These are phyloP conservation scores for Hypoxylon sp. DNA, from an alignment of 2,329 filamentous ascomycete species.

Conservation along the genomic window DNA sequence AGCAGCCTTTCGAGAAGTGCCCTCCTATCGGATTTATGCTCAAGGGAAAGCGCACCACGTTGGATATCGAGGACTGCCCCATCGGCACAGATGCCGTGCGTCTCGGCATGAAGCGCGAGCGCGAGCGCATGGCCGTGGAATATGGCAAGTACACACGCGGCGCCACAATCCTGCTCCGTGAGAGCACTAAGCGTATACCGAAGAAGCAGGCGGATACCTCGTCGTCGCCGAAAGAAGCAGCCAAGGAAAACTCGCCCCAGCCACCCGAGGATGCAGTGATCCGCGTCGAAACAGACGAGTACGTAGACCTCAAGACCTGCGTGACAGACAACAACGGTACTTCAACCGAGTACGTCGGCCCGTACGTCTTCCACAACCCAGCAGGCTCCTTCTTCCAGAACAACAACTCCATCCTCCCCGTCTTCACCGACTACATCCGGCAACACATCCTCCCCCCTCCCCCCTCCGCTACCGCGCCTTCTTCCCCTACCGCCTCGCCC, in stretches of 20 bases:
- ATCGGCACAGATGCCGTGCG: conserved; percentile 91
- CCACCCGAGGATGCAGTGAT: conserved; percentile 12
- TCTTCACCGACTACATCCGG: conserved; percentile 89
- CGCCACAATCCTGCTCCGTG: conserved; percentile 88
- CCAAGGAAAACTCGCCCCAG: not conserved
- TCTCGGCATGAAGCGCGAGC: conserved; percentile 81
- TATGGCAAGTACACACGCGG: conserved; percentile 80
- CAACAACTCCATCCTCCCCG: conserved; percentile 95
- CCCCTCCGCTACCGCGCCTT: conserved; percentile 62
- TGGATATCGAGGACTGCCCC: conserved; percentile 98
- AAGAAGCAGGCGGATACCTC: conserved; percentile 53
- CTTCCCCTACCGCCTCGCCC: conserved; percentile 34
- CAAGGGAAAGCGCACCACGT: conserved; percentile 81
- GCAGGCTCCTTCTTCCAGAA: conserved; percentile 99
- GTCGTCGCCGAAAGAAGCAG: conserved; percentile 45
- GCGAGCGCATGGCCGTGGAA: conserved; percentile 79
- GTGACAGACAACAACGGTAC: conserved; percentile 86
- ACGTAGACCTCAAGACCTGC: conserved; percentile 86
- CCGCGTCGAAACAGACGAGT: conserved; percentile 67
- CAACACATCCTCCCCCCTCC: conserved; percentile 77
- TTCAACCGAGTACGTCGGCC: conserved; percentile 88
- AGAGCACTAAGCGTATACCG: conserved; percentile 78
- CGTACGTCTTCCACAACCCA: conserved; percentile 88
- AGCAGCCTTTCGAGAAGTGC: conserved; percentile 66
- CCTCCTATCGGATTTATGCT: conserved; percentile 91